Evolutionary conservation across 2,329 filamentous ascomycete species (phyloP).

Genomic region (Ophiostoma populinum): DNA sequence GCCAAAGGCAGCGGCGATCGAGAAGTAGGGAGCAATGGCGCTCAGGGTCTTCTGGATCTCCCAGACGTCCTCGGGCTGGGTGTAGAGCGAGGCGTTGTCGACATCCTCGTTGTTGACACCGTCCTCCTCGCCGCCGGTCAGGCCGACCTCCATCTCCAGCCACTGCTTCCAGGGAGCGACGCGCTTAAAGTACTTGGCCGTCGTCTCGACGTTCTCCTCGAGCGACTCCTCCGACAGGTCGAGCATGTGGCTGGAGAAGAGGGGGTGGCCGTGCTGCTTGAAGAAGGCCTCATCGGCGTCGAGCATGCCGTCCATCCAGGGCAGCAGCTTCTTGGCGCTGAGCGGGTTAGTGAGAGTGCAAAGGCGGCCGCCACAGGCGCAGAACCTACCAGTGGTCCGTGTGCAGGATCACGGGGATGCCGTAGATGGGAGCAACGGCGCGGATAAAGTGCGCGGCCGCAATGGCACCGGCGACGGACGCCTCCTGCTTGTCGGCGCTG

Average conservation of each 20-base stretch:
- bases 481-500: constrained; percentile 68
- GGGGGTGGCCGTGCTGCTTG: constrained; percentile 79
- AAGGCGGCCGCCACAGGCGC: not conserved
- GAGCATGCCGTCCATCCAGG: constrained; percentile 92
- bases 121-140: constrained; percentile 42
- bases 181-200: constrained; percentile 82
- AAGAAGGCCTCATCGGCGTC: constrained; percentile 90
- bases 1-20: constrained; percentile 92
- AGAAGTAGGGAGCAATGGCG: constrained; percentile 88
- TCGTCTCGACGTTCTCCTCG: constrained; percentile 81
- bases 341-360: constrained; percentile 31
- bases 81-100: constrained; percentile 95
- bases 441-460: constrained; percentile 91
- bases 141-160: constrained; percentile 94
- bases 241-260: constrained; percentile 93
- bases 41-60: constrained; percentile 75
- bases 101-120: constrained; percentile 93
- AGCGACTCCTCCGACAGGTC: constrained; percentile 87
- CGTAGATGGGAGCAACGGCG: constrained; percentile 70
- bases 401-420: constrained; percentile 81
- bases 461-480: constrained; percentile 73
- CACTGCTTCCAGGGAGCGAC: constrained; percentile 95
- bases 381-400: constrained; percentile 59
- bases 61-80: constrained; percentile 91
- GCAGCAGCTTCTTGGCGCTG: constrained; percentile 93